A percentile compares a stretch with the other conserved stretches of the same genome.
phyloP scores from a whole-genome alignment of 2,329 filamentous ascomycete species.

The Beauveria caledonica region DNA sequence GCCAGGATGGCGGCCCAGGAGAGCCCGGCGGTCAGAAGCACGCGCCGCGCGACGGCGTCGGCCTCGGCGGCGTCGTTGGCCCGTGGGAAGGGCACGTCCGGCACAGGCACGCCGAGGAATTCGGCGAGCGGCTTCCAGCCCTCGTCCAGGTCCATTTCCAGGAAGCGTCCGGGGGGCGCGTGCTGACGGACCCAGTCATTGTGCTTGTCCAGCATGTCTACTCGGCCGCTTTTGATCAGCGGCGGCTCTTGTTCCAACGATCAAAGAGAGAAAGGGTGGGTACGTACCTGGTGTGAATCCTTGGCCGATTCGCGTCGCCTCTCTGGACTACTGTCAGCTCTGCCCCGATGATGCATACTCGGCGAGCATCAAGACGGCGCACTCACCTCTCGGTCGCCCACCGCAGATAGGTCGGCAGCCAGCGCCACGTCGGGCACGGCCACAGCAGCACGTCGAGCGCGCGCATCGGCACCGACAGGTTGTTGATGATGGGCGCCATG shows the following conservation, averaged over 20 bases:
- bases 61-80: slow-evolving; percentile 19
- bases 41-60: not conserved
- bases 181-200: slow-evolving; percentile 12
- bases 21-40: not conserved
- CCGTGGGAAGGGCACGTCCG: slow-evolving; percentile 20
- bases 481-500: slow-evolving; percentile 16
- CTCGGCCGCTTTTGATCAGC: no score
- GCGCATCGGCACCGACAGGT: slow-evolving; percentile 2
- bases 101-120: slow-evolving; percentile 20
- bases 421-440: slow-evolving; percentile 13
- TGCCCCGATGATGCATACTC: no score
- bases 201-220: slow-evolving; percentile 15
- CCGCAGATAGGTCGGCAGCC: slow-evolving; percentile 11
- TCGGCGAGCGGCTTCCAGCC: slow-evolving; percentile 23
- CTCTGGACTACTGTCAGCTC: not conserved
- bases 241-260: no score
- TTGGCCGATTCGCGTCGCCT: not conserved
- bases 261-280: not conserved
- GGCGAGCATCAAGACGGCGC: no score
- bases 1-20: not conserved
- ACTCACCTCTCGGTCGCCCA: not conserved
- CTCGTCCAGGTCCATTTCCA: slow-evolving; percentile 17
- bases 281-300: not conserved
- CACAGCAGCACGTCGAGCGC: slow-evolving; percentile 8
- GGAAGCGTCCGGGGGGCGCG: slow-evolving; percentile 15